phyloP scores from a whole-genome alignment of 176 grass and related monocot species.

The Oryza officinalis region DNA sequence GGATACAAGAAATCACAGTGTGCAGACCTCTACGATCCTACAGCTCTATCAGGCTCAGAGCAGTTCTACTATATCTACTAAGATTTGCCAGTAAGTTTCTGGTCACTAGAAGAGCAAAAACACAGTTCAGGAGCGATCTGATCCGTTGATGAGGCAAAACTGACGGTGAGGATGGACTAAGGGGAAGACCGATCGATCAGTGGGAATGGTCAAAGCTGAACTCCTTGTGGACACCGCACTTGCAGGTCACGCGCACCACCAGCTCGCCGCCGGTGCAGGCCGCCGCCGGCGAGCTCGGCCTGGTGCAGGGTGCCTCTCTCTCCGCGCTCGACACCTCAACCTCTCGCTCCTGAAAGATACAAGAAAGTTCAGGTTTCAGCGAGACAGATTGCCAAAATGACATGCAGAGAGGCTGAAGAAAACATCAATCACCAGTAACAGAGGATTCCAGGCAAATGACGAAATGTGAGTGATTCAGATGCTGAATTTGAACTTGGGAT shows the following conservation, averaged over 20 bases:
- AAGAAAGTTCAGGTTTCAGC: neutral
- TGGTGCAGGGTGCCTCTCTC: neutral
- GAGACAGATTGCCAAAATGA: neutral
- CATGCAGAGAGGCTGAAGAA: neutral
- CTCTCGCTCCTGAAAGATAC: slow-evolving; percentile 8
- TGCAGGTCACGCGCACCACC: slow-evolving; percentile 39
- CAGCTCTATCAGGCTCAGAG: neutral
- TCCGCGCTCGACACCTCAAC: slow-evolving; percentile 34
- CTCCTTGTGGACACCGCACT: slow-evolving; percentile 29
- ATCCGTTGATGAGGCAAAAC: neutral
- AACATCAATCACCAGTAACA: neutral
- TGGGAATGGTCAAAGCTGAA: slow-evolving; percentile 28
- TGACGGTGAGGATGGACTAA: neutral
- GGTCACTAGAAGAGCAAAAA: neutral
- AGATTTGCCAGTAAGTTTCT: neutral
- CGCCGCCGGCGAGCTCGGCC: neutral
- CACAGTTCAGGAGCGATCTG: neutral
- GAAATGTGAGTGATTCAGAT: neutral
- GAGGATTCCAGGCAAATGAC: neutral
- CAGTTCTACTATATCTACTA: neutral
- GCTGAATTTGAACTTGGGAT: neutral
- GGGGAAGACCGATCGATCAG: neutral
- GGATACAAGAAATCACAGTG: neutral
- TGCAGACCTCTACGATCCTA: neutral
- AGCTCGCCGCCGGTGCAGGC: neutral